Percentiles rank a stretch among this genome's conserved stretches.
Evolutionary conservation across 495 filamentous ascomycete genomes (phyloP).

Genomic region (Cercophora samala): DNA sequence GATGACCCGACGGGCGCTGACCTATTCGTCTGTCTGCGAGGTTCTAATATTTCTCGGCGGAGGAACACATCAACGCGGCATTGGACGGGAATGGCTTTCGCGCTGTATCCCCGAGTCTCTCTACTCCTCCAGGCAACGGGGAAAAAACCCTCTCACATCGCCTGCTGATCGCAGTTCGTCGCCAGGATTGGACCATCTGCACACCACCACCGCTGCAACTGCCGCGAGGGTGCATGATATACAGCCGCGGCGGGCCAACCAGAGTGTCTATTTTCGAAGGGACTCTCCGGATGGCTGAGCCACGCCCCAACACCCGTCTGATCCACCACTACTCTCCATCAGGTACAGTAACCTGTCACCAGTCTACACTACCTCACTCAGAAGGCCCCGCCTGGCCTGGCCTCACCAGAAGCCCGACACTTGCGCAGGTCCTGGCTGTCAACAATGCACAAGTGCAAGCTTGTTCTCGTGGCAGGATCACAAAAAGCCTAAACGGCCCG

Average conservation of each 20-base stretch:
- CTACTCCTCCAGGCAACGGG: constrained; percentile 7
- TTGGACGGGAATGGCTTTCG: background rate
- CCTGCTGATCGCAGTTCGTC: constrained; percentile 3
- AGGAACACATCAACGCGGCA: background rate
- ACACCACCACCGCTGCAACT: constrained; percentile 25
- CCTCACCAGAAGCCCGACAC: background rate
- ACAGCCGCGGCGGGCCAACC: constrained; percentile 22
- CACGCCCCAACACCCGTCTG: constrained; percentile 18
- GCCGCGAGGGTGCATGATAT: constrained; percentile 23
- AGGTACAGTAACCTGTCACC: constrained; percentile 14
- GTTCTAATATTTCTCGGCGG: background rate
- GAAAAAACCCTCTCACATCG: background rate
- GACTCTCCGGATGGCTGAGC: constrained; percentile 24
- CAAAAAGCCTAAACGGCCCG: background rate
- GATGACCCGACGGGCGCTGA: background rate
- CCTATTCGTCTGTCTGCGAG: background rate
- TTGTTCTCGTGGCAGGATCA: background rate
- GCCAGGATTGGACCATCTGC: constrained; percentile 1
- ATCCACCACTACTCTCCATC: constrained; percentile 7
- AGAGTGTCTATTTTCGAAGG: constrained; percentile 3
- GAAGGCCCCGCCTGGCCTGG: background rate
- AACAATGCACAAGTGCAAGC: background rate
- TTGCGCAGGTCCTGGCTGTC: background rate
- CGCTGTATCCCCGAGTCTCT: background rate
- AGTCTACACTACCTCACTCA: background rate